phyloP scores from a whole-genome alignment of 305 asterid genomes.

The Fraxinus dipetala region DNA sequence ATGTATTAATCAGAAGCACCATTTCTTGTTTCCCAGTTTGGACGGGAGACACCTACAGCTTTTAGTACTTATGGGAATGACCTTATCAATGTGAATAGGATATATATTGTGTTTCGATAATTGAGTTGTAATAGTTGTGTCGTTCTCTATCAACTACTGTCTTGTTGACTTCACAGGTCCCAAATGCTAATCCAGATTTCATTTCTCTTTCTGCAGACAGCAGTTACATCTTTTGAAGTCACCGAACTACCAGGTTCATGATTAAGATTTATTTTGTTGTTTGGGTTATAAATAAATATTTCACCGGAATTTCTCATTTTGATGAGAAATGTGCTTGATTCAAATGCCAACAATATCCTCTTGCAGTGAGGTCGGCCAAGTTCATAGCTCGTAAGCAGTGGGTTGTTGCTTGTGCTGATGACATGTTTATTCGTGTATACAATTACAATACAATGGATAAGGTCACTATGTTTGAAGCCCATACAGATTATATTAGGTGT shows the following conservation, averaged over 20 bases:
- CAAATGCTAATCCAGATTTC: constrained; percentile 22
- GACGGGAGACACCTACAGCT: not conserved
- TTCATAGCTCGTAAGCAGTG: constrained; percentile 92
- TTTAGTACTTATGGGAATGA: not conserved
- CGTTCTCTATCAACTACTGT: constrained; percentile 8
- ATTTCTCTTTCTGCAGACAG: constrained; percentile 58
- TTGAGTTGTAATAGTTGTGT: not conserved
- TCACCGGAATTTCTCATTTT: constrained; percentile 15
- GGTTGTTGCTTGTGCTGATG: constrained; percentile 99
- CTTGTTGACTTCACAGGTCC: constrained; percentile 3
- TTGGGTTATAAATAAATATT: constrained; percentile 11
- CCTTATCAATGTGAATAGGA: not conserved
- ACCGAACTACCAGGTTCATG: constrained; percentile 88
- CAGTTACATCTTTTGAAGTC: constrained; percentile 92
- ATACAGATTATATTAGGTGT: constrained; percentile 96
- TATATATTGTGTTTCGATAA: not conserved
- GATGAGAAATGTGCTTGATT: constrained; percentile 2
- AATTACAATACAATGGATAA: constrained; percentile 97
- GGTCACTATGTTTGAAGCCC: constrained; percentile 92
- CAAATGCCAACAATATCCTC: constrained; percentile 26
- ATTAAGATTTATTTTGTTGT: constrained; percentile 18
- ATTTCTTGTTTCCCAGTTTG: not conserved
- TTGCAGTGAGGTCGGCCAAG: constrained; percentile 94
- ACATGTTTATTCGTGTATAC: constrained; percentile 90
- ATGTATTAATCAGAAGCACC: not conserved